Conservation (phyloP, 1,284 basidiomycete genomes). For the Schizopora paradoxa region DNA sequence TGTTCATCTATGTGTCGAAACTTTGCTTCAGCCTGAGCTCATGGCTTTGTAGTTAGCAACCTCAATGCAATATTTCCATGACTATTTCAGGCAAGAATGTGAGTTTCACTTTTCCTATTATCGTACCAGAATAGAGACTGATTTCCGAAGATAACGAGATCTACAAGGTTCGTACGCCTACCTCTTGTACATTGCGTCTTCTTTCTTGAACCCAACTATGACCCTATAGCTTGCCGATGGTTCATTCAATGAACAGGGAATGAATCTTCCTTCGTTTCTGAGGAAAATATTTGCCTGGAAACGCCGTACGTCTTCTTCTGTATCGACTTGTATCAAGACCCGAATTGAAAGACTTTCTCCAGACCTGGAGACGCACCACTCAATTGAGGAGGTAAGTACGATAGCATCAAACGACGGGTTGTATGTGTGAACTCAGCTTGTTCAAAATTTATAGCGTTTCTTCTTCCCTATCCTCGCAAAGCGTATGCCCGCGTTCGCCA, state of each 20-base stretch:
- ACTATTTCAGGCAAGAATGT: constrained; percentile 16
- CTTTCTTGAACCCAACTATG: too few species aligned
- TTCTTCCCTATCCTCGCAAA: constrained; percentile 62
- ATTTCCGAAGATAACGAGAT: background rate
- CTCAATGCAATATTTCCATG: constrained; percentile 15
- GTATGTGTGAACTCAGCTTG: constrained; percentile 10
- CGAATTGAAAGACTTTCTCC: constrained; percentile 1
- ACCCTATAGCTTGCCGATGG: constrained; percentile 41
- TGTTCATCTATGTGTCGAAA: background rate
- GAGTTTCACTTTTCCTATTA: background rate
- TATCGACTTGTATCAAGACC: too few species aligned
- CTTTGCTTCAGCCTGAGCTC: background rate
- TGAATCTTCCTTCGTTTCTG: constrained; percentile 42
- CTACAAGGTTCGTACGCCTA: background rate
- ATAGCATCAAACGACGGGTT: background rate
- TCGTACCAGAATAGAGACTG: background rate
- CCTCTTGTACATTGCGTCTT: too few species aligned
- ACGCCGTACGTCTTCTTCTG: constrained; percentile 39
- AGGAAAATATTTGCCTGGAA: constrained; percentile 39
- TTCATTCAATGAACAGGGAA: constrained; percentile 41
- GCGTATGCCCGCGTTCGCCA: constrained; percentile 55
- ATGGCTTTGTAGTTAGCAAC: constrained; percentile 5
- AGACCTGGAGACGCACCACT: constrained; percentile 65
- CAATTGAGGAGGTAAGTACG: constrained; percentile 44
- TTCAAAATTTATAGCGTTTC: constrained; percentile 28